These are phyloP conservation scores for Zizania palustris DNA, from an alignment of 202 grass and related monocot species.

Conservation along the genomic window DNA sequence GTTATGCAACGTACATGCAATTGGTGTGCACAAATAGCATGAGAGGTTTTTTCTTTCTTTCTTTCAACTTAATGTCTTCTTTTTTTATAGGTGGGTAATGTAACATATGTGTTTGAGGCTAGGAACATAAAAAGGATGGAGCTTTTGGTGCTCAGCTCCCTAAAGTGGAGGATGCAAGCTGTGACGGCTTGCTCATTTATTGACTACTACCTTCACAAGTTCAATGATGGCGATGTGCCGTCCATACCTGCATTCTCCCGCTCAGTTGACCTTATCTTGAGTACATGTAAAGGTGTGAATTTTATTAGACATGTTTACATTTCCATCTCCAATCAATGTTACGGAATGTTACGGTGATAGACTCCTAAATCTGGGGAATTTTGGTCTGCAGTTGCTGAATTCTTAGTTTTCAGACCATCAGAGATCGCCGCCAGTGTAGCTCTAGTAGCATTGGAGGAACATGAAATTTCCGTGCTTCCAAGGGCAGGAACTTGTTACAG, in stretches of 20 bases:
- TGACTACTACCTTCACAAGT: slow-evolving; percentile 71
- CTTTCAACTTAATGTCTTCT: slow-evolving; percentile 13
- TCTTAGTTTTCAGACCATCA: slow-evolving; percentile 63
- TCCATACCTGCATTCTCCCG: slow-evolving; percentile 35
- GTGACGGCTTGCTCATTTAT: slow-evolving; percentile 75
- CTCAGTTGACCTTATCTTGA: slow-evolving; percentile 60
- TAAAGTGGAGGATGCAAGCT: slow-evolving; percentile 65
- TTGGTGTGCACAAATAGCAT: not conserved
- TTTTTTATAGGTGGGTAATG: slow-evolving; percentile 56
- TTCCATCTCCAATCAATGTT: not conserved
- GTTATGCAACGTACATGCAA: not conserved
- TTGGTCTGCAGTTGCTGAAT: slow-evolving; percentile 62
- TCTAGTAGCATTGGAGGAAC: slow-evolving; percentile 53
- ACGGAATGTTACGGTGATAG: not conserved
- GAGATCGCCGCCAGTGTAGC: slow-evolving; percentile 60
- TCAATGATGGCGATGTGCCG: slow-evolving; percentile 38
- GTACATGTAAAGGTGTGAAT: slow-evolving; percentile 49
- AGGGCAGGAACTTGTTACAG: slow-evolving; percentile 44
- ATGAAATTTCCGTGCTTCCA: slow-evolving; percentile 40
- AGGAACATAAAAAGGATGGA: slow-evolving; percentile 68
- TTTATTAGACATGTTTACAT: not conserved
- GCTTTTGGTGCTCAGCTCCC: slow-evolving; percentile 54
- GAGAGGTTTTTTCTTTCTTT: not conserved
- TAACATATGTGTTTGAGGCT: slow-evolving; percentile 57
- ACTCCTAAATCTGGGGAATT: slow-evolving; percentile 38